Conservation (phyloP, 805 yeast species). For the Kodamaea leandrae region DNA sequence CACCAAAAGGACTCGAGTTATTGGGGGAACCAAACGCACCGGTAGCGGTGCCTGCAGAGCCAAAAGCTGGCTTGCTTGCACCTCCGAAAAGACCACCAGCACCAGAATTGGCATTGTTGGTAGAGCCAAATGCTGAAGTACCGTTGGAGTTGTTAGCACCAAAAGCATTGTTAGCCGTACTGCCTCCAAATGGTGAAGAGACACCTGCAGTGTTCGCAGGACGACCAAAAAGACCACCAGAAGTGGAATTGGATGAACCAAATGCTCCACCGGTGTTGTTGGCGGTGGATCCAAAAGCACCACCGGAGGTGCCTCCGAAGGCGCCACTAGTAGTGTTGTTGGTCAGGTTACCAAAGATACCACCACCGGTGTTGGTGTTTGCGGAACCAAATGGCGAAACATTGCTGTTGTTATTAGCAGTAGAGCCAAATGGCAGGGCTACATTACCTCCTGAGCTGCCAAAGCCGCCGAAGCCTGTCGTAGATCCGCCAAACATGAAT, state of each 20-base stretch:
- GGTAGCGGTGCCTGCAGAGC: conserved; percentile 15
- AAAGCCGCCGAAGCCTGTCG: conserved; percentile 52
- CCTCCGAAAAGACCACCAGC: conserved; percentile 28
- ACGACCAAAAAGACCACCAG: conserved; percentile 11
- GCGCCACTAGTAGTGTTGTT: conserved; percentile 19
- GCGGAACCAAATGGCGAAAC: conserved; percentile 31
- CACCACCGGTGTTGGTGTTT: conserved; percentile 19
- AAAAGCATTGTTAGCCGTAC: conserved; percentile 26
- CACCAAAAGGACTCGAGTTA: conserved; percentile 17
- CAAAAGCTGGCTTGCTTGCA: conserved; percentile 19
- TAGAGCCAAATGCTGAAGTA: conserved; percentile 15
- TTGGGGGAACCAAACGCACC: conserved; percentile 15
- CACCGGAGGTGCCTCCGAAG: conserved; percentile 21
- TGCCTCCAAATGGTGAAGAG: conserved; percentile 30
- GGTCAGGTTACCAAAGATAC: conserved; percentile 12
- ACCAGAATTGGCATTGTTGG: conserved; percentile 6
- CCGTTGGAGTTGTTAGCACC: conserved; percentile 26
- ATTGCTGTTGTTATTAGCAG: conserved; percentile 6
- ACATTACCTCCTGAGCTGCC: conserved; percentile 10
- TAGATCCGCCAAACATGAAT: conserved; percentile 45
- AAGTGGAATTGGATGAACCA: conserved; percentile 8
- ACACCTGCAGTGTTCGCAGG: conserved; percentile 13
- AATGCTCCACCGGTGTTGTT: conserved; percentile 7
- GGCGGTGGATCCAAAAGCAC: conserved; percentile 12
- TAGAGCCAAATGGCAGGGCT: conserved; percentile 1